A percentile compares a stretch with the other conserved stretches of the same genome.
Conservation (phyloP, 192 early-diverging fungal species). For the Dispira parvispora region DNA sequence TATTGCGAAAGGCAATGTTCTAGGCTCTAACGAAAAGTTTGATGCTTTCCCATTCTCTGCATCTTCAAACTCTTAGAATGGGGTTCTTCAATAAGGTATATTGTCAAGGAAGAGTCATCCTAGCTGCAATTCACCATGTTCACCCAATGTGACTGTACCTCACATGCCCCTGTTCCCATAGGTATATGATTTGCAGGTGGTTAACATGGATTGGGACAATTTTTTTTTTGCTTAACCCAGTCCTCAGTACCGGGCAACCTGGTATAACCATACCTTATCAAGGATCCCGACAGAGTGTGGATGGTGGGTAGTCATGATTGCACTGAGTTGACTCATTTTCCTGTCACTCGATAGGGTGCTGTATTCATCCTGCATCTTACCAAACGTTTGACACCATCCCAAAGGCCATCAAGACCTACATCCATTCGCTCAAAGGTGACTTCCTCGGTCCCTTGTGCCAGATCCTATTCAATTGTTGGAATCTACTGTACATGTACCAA, state of each 20-base stretch:
- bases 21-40: too few species aligned
- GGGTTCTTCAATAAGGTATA: neutral
- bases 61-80: neutral
- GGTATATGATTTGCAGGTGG: neutral
- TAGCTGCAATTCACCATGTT: neutral
- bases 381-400: neutral
- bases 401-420: neutral
- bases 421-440: slow-evolving; percentile 2
- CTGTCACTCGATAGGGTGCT: neutral
- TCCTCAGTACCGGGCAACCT: neutral
- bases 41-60: too few species aligned
- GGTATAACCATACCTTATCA: neutral
- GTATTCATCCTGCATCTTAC: slow-evolving; percentile 6
- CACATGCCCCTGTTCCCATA: neutral
- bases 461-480: neutral
- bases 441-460: neutral
- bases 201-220: neutral
- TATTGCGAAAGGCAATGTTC: too few species aligned
- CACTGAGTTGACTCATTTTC: neutral
- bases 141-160: neutral
- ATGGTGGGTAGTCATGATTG: neutral
- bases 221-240: neutral
- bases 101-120: neutral
- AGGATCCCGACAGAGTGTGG: neutral
- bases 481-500: neutral